Evolutionary conservation across 2,329 filamentous ascomycete genomes (phyloP), one percentile per base, ranked within the genome.

Genomic region (Fusarium falciforme): DNA sequence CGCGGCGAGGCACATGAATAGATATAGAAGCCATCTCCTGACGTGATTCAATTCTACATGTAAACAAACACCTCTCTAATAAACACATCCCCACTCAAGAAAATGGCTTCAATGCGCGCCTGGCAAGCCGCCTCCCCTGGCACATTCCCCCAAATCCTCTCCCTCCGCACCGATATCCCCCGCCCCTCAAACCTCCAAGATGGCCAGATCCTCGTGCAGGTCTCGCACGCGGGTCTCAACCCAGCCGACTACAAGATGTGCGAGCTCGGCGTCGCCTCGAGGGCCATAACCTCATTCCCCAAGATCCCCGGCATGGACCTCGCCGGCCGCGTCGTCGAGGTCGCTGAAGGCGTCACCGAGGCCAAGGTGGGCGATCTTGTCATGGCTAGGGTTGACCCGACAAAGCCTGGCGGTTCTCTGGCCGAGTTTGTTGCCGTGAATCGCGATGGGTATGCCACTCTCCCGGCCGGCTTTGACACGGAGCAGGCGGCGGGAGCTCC

Each of bases 281-380:
- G 82, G 25, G 73, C 72, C 12, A 33, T 80, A 4, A 55, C 78
- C 0, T 61, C 72, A 9, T 82, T 78, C 66, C 87, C 88, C 25
- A 83, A 83, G 20, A 85, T 82, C 2, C 85, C 85, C 0, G 85
- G 85, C 20, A 83, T 86, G 74, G 89, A 91, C 75, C 87, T 88
- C 72, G 82, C 83, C 72, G 89, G 89, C 27, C 82, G 77, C 20
- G 85, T 90, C 5, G 83, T 85, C 35, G 78, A 78, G 7, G 72
- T 79, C 11, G 82, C 77, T 17, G 38, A 77, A 1, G 74, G 70
- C 12, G 76, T 78, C 4, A 66, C 70, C 0, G 80, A 81, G 36
- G 79, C 84, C 38, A 76, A 80, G 4, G 70, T 81, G 0, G 86
- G 86, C 12, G 84, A 86, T 57, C 67, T 82, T 2, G 85, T 89